Base-by-base conservation (phyloP, 23 red algal species). In the Porphyridium purpureum region DNA sequence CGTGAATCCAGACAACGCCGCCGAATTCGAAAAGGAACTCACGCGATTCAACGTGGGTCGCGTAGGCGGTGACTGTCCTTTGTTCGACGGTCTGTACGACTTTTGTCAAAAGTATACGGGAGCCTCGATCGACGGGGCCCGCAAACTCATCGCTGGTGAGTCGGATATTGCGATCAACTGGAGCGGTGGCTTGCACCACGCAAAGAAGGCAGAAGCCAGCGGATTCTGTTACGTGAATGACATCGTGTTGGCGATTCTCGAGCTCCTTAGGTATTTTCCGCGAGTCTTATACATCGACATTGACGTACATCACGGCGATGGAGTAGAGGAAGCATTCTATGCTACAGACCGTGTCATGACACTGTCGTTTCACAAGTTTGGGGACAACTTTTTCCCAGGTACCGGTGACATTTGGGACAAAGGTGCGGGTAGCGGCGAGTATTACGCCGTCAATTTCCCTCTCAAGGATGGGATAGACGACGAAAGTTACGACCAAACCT, bases 321-420 rank as follows among this genome's bases (percentile, higher is more conserved):
- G 90, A 20, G 90, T 98, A 14, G 90, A 98, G 48, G 90, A 98
- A 70, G 90, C 90, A 4, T 98, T 98, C 60, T 98, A 98, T 64
- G 74, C 79, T 8, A 98, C 90, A 20, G 90, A 98, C 68, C 66
- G 90, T 17, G 90, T 98, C 11, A 84, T 98, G 78, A 98, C 90
- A 5, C 74, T 80, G 29, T 86, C 79, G 3, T 86, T 98, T 67
- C 90, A 98, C 66, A 98, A 98, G 52, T 98, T 84, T 59, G 90
- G 90, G 2, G 90, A 98, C 71, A 59, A 64, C 60, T 98, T 86
- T 54, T 98, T 98, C 54, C 90, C 90, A 6, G 90, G 90, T 1
- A 98, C 90, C 1, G 90, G 90, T 7, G 90, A 98, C 70, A 58
- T 98, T 7, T 85, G 80, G 59, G 90, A 98, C 63, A 83, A 72